Evolutionary conservation across 2,329 filamentous ascomycete genomes (phyloP).

Genomic region (Pseudogymnoascus sp.): DNA sequence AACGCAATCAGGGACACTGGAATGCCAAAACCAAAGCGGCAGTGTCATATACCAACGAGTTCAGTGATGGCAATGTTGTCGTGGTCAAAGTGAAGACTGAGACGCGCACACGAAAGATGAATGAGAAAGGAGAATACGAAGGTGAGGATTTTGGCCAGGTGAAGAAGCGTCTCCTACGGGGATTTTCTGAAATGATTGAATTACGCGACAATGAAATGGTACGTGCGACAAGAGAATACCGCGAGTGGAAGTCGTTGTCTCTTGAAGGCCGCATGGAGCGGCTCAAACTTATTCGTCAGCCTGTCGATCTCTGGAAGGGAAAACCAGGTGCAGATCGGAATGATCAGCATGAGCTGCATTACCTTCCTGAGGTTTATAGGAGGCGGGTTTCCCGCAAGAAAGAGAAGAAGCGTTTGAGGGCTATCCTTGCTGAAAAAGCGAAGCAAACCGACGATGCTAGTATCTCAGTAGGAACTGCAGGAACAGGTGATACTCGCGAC

Average conservation of each 20-base stretch:
- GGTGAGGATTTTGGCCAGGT: constrained; percentile 3
- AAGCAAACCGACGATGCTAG: background rate
- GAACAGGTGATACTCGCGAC: background rate
- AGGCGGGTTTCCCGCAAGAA: background rate
- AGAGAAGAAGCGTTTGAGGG: background rate
- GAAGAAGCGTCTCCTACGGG: background rate
- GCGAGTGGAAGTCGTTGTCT: background rate
- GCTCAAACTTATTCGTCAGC: background rate
- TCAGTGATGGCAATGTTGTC: background rate
- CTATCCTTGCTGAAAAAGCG: background rate
- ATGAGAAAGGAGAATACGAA: constrained; percentile 5
- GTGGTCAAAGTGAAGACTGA: background rate
- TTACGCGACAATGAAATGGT: constrained; percentile 8
- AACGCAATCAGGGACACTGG: background rate
- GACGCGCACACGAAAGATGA: background rate
- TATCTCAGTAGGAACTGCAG: background rate
- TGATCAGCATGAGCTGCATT: background rate
- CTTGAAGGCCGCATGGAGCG: constrained; percentile 7
- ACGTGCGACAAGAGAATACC: constrained; percentile 8
- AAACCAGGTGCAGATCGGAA: background rate
- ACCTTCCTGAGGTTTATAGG: constrained; percentile 7
- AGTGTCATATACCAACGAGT: background rate
- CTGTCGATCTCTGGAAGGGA: background rate
- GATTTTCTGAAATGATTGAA: background rate
- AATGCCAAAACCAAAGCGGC: background rate